Percentiles rank a stretch among this genome's conserved stretches.
Conservation (phyloP, 805 yeast species). For the Lachancea meyersii region DNA sequence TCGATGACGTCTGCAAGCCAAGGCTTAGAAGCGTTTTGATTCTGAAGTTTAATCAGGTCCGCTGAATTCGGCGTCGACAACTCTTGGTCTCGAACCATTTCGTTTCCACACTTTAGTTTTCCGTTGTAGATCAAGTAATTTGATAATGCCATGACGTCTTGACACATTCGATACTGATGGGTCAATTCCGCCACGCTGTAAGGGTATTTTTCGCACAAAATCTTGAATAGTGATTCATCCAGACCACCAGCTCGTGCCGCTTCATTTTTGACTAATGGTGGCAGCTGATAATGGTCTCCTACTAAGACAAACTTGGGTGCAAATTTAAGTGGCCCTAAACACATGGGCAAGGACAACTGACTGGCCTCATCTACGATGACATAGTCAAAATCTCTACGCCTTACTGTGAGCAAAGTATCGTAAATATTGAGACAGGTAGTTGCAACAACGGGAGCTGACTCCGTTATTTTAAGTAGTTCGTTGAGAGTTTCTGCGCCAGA, state of each 20-base stretch:
- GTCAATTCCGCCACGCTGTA: conserved; percentile 68
- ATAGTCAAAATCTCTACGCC: conserved; percentile 63
- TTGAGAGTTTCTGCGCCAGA: conserved; percentile 37
- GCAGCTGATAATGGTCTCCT: conserved; percentile 94
- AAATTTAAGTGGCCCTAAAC: conserved; percentile 78
- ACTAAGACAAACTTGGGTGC: conserved; percentile 80
- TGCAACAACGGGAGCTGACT: conserved; percentile 71
- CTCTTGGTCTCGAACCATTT: conserved; percentile 51
- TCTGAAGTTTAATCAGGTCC: conserved; percentile 9
- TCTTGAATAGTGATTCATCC: conserved; percentile 69
- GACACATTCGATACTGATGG: conserved; percentile 87
- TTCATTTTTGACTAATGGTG: conserved; percentile 73
- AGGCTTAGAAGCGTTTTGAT: background rate
- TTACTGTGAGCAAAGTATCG: conserved; percentile 26
- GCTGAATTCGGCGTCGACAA: conserved; percentile 44
- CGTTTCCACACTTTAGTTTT: conserved; percentile 67
- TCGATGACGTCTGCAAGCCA: conserved; percentile 60
- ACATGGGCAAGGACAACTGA: conserved; percentile 85
- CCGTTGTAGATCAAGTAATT: conserved; percentile 75
- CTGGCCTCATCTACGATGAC: conserved; percentile 97
- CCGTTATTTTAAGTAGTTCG: conserved; percentile 43
- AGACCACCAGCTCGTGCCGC: conserved; percentile 54
- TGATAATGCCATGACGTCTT: conserved; percentile 77
- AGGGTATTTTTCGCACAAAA: conserved; percentile 68
- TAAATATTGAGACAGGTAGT: conserved; percentile 75